Base-by-base conservation (phyloP, 345 rosid species). In the Acer saccharum region DNA sequence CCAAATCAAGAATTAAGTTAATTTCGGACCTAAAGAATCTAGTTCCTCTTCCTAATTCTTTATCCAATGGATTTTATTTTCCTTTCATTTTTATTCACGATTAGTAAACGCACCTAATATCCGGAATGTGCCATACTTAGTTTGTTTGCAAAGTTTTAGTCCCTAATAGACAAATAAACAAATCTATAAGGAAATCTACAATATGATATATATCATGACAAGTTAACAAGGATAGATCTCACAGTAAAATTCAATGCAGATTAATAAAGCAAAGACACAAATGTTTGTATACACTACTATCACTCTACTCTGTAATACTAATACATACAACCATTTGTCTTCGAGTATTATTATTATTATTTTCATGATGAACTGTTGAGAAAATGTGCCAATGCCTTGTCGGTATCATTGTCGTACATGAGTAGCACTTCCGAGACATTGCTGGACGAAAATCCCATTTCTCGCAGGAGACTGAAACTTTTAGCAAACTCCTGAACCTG, bases 381-480 rank as follows among this genome's bases (percentile, higher is more conserved):
- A 72, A 87, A 81, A 76, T 93, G 92, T 18, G 94, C 84, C 91
- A 92, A 66, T 57, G 98, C 98, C 82, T 89, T 90, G 32, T 95
- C 93, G 20, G 89, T 84, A 58, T 95, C 93, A 67, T 90, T 93
- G 14, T 92, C 95, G 74, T 83, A 80, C 92, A 87, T 87, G 71
- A 90, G 65, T 39, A 92, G 80, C 69, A 91, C 92, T 2, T 93
- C 97, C 0, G 92, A 88, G 20, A 92, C 89, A 9, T 77, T 84
- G 77, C 80, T 89, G 0, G 97, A 79, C 9, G 97, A 82, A 83
- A 95, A 94, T 18, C 98, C 98, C 98, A 91, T 93, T 81, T 93
- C 98, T 29, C 84, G 86, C 61, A 94, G 84, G 18, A 78, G 76
- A 23, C 80, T 73, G 82, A 82, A 94, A 65, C 93, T 93, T 43